A percentile compares a stretch with the other conserved stretches of the same genome.
Evolutionary conservation across 805 yeast species (phyloP).

Genomic region (Blastobotrys parvus): DNA sequence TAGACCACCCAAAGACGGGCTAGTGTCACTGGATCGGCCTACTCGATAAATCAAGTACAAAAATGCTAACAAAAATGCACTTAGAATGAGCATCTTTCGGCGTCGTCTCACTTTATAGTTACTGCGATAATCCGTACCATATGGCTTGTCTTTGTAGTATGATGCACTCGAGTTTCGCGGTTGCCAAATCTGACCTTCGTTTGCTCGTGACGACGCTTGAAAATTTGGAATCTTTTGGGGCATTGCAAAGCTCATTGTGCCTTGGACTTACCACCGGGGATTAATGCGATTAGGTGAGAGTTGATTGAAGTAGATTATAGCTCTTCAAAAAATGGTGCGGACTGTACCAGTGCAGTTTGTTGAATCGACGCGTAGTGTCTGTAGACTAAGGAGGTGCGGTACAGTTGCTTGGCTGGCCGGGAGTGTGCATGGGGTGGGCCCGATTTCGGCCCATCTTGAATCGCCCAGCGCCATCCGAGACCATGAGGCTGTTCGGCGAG

Average conservation of each 20-base stretch:
- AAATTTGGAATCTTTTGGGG: conserved; percentile 5
- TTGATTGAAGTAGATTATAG: too few relatives aligned
- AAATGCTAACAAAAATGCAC: conserved; percentile 33
- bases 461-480: too few relatives aligned
- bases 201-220: not conserved
- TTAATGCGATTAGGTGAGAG: too few relatives aligned
- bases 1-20: not conserved
- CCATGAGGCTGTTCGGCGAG: too few relatives aligned
- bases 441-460: too few relatives aligned
- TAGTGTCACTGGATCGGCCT: conserved; percentile 15
- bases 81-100: conserved; percentile 36
- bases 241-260: conserved; percentile 1
- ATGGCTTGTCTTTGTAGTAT: conserved; percentile 46
- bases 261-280: too few relatives aligned
- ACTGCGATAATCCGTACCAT: conserved; percentile 7
- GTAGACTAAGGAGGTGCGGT: too few relatives aligned
- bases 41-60: conserved; percentile 35
- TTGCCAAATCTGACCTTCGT: not conserved
- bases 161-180: conserved; percentile 1
- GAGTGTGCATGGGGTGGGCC: too few relatives aligned
- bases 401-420: too few relatives aligned
- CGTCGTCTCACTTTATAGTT: conserved; percentile 8
- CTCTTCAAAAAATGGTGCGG: too few relatives aligned
- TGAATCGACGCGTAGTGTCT: too few relatives aligned
- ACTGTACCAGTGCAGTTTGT: too few relatives aligned